Base-by-base conservation (phyloP, 208 protist species). In the Leishmania arabica region DNA sequence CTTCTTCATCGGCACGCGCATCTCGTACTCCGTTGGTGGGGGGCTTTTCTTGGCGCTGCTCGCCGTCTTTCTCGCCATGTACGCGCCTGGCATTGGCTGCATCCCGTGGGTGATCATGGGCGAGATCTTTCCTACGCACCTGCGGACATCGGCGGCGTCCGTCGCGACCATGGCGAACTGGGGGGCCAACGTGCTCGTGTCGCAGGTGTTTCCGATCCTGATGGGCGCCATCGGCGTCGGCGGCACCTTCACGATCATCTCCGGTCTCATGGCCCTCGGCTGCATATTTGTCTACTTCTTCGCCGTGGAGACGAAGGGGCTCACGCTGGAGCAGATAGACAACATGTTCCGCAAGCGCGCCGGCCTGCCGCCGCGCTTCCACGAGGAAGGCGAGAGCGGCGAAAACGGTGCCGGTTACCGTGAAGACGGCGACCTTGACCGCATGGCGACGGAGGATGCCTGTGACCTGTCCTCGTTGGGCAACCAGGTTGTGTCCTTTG, bases 91-190 rank as follows among this genome's bases (percentile, higher is more conserved):
- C 31, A 92, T 98, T 69, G 95, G 95, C 58, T 91, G 93, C 74
- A 97, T 98, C 75, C 95, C 95, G 75, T 98, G 95, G 95, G 94
- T 98, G 17, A 85, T 98, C 56, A 96, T 96, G 88, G 88, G 94
- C 19, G 95, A 98, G 84, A 92, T 98, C 47, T 98, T 97, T 85
- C 96, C 96, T 0, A 95, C 84, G 13, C 84, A 93, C 68, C 84
- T 97, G 34, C 95, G 96, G 78, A 94, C 92, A 17, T 83, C 89
- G 24, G 93, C 92, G 31, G 86, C 92, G n/a, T 95, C 94, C 11
- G 83, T 97, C 31, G 95, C 94, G 24, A 96, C 95, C 24, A 98
- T 96, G 93, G 87, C 93, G 71, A 98, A 98, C 90, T 98, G 96
- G 96, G 90, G 82, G 13, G 86, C 92, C 40, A 98, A 97, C 86